Evolutionary conservation across 2,329 filamentous ascomycete species (phyloP).

Genomic region (Paecilomyces sp.): DNA sequence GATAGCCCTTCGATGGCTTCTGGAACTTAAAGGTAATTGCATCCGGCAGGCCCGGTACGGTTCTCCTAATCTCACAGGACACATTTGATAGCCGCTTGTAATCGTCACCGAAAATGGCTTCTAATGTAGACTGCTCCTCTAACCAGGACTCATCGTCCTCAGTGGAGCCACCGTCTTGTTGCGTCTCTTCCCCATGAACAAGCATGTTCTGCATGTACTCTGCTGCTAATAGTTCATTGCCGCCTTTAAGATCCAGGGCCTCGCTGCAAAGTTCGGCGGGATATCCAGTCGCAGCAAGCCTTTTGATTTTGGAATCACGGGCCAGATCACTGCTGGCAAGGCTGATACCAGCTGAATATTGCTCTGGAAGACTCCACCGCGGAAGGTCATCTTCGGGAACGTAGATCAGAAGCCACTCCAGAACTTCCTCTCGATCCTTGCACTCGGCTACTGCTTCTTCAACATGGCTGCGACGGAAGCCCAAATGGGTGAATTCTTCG

Average conservation of each 20-base stretch:
- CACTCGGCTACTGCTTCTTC: constrained; percentile 82
- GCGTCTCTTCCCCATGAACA: constrained; percentile 37
- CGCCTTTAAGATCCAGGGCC: constrained; percentile 60
- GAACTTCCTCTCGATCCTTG: constrained; percentile 82
- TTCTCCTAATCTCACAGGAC: constrained; percentile 64
- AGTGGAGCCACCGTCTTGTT: constrained; percentile 9
- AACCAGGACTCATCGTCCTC: constrained; percentile 59
- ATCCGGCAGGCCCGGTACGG: constrained; percentile 38
- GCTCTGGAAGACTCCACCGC: constrained; percentile 82
- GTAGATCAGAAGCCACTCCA: constrained; percentile 95
- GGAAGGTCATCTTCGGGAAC: constrained; percentile 97
- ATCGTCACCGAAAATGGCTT: constrained; percentile 76
- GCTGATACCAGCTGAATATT: constrained; percentile 82
- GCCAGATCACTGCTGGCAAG: constrained; percentile 76
- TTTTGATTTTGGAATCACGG: constrained; percentile 73
- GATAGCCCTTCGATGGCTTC: constrained; percentile 63
- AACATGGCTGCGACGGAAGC: constrained; percentile 82
- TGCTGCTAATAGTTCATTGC: constrained; percentile 70
- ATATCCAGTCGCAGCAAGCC: constrained; percentile 77
- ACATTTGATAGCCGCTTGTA: constrained; percentile 56
- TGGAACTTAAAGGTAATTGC: constrained; percentile 58
- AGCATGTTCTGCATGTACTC: constrained; percentile 70
- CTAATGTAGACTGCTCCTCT: constrained; percentile 75
- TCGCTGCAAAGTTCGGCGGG: constrained; percentile 75
- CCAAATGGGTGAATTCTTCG: constrained; percentile 68